Conservation (phyloP, 1,284 basidiomycete genomes). For the Leccinum solheimii region DNA sequence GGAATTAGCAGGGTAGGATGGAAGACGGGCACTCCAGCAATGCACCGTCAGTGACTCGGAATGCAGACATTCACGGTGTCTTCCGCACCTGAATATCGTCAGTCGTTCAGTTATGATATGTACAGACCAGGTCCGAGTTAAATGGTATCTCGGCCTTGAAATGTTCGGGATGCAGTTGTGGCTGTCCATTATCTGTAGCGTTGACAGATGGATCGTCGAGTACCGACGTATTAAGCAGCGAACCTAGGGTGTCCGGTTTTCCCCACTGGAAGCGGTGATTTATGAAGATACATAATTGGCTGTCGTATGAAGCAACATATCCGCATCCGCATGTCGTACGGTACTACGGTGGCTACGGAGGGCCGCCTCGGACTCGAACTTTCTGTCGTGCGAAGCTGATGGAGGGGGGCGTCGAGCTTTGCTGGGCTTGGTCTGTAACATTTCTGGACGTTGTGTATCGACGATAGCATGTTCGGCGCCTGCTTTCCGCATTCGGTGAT, state of each 20-base stretch:
- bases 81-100: constrained; percentile 74
- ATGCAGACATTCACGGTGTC: constrained; percentile 50
- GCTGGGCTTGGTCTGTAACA: no score
- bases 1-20: constrained; percentile 49
- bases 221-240: constrained; percentile 48
- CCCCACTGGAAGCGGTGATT: constrained; percentile 73
- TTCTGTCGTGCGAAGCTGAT: no score
- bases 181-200: constrained; percentile 8
- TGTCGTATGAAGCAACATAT: constrained; percentile 27
- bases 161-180: constrained; percentile 40
- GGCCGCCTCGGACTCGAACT: no score
- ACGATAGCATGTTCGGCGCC: no score
- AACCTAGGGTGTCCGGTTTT: constrained; percentile 54
- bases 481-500: background rate
- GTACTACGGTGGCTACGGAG: no score
- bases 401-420: no score
- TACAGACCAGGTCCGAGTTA: constrained; percentile 54
- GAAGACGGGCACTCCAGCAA: constrained; percentile 71
- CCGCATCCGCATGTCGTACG: no score
- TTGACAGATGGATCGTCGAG: constrained; percentile 32
- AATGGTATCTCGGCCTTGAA: constrained; percentile 62
- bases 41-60: constrained; percentile 54
- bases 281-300: constrained; percentile 58
- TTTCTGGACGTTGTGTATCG: no score
- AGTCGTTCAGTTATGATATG: constrained; percentile 70